Evolutionary conservation across 192 early-diverging fungal genomes (phyloP).

Genomic region (Haplosporangium gracile): DNA sequence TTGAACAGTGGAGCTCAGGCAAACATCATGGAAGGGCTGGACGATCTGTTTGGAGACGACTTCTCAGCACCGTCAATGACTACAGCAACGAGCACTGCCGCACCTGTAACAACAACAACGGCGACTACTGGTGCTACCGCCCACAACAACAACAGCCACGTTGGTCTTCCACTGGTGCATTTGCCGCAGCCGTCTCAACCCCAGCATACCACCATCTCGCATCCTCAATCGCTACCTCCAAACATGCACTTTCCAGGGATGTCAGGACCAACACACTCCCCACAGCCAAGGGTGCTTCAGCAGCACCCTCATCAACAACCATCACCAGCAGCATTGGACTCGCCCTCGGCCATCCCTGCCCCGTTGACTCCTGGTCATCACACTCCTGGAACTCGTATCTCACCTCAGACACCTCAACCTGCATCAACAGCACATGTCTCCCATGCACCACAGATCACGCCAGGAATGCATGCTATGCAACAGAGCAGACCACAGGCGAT

Average conservation of each 20-base stretch:
- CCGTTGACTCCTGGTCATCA: neutral
- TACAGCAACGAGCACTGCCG: neutral
- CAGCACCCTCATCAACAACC: constrained; percentile 5
- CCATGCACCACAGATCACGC: constrained; percentile 1
- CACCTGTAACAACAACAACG: neutral
- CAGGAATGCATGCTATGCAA: constrained; percentile 6
- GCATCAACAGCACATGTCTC: constrained; percentile 7
- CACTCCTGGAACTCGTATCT: constrained; percentile 5
- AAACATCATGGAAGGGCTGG: constrained; percentile 45
- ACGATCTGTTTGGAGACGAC: constrained; percentile 45
- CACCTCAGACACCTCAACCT: constrained; percentile 15
- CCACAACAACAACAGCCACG: neutral
- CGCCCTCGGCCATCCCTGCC: constrained; percentile 11
- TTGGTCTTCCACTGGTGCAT: neutral
- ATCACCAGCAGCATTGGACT: neutral
- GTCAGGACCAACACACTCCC: constrained; percentile 15
- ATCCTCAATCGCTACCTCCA: constrained; percentile 8
- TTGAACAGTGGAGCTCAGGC: constrained; percentile 29
- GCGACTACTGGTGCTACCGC: neutral
- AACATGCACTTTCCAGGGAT: constrained; percentile 15
- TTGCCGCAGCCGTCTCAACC: neutral
- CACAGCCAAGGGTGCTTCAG: neutral
- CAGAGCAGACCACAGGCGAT: constrained; percentile 10
- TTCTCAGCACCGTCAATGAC: constrained; percentile 9
- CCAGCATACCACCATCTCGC: constrained; percentile 4